A percentile compares a stretch with the other conserved stretches of the same genome.
These are phyloP conservation scores for Cruciata laevipes DNA, from an alignment of 257 asterid genomes.

Conservation along the genomic window DNA sequence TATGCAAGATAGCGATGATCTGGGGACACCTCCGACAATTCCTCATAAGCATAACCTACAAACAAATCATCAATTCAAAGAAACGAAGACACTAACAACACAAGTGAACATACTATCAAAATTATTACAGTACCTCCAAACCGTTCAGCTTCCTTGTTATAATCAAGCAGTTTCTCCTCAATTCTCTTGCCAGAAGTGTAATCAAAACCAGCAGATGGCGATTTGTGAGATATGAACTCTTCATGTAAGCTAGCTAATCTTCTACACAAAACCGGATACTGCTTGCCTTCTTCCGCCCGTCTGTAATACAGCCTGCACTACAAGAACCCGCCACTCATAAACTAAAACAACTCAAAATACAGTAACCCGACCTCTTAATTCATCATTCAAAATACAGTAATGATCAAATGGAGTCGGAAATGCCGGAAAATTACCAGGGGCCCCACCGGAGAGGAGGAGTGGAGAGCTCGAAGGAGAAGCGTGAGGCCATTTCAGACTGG, in stretches of 20 bases:
- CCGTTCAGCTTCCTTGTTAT: constrained; percentile 90
- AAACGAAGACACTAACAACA: background rate
- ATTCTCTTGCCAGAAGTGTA: constrained; percentile 78
- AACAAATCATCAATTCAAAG: constrained; percentile 6
- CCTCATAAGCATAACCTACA: constrained; percentile 84
- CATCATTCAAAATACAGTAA: background rate
- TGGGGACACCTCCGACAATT: constrained; percentile 87
- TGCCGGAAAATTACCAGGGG: constrained; percentile 52
- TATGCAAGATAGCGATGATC: constrained; percentile 92
- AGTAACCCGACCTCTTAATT: background rate
- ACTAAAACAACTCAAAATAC: constrained; percentile 16
- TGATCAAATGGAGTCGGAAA: background rate
- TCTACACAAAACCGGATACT: constrained; percentile 73
- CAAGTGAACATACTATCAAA: background rate
- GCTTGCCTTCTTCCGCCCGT: constrained; percentile 93
- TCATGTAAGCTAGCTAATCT: constrained; percentile 75
- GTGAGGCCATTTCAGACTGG: constrained; percentile 79
- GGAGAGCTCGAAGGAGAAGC: constrained; percentile 66
- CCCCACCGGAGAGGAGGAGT: constrained; percentile 92
- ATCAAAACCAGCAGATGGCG: constrained; percentile 94
- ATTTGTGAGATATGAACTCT: constrained; percentile 72
- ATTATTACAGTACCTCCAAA: constrained; percentile 51
- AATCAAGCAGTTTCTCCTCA: constrained; percentile 88
- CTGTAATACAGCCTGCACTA: constrained; percentile 74
- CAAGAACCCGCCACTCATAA: constrained; percentile 18